A percentile compares a stretch with the other conserved stretches of the same genome.
Evolutionary conservation across 2,329 filamentous ascomycete genomes (phyloP).

Genomic region (Endothia cerciana): DNA sequence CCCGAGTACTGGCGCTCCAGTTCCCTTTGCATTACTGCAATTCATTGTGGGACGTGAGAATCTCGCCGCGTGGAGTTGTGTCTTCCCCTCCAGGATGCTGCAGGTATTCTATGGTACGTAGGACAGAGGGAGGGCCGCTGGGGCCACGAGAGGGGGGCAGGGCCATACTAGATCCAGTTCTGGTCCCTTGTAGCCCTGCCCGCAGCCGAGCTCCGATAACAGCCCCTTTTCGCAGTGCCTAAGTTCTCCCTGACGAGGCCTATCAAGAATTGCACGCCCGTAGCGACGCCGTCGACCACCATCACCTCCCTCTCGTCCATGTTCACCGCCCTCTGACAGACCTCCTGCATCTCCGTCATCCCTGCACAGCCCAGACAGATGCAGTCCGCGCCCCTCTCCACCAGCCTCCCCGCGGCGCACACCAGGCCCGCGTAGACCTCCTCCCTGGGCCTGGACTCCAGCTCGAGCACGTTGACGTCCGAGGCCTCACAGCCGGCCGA

Average conservation of each 20-base stretch:
- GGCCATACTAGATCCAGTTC: constrained; percentile 40
- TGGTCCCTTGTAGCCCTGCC: constrained; percentile 42
- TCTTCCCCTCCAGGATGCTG: too few species aligned
- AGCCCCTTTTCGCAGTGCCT: constrained; percentile 48
- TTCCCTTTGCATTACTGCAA: too few species aligned
- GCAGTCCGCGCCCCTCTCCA: constrained; percentile 37
- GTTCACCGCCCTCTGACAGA: constrained; percentile 50
- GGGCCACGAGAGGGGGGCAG: background rate
- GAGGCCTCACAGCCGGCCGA: constrained; percentile 48
- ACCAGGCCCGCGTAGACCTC: constrained; percentile 46
- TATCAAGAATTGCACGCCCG: constrained; percentile 50
- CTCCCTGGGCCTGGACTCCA: constrained; percentile 44
- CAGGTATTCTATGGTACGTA: too few species aligned
- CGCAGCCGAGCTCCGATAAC: constrained; percentile 44
- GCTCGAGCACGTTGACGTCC: constrained; percentile 45
- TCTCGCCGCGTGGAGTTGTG: too few species aligned
- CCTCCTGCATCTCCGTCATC: constrained; percentile 49
- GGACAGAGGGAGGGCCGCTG: background rate
- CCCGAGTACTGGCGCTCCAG: too few species aligned
- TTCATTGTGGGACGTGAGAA: too few species aligned
- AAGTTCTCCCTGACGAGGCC: constrained; percentile 50
- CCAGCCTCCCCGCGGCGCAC: constrained; percentile 43
- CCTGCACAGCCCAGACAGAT: constrained; percentile 53
- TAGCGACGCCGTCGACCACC: constrained; percentile 55
- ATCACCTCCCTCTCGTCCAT: constrained; percentile 45